Evolutionary conservation across 306 rosid genomes (phyloP).

Genomic region (Trifolium pratense): DNA sequence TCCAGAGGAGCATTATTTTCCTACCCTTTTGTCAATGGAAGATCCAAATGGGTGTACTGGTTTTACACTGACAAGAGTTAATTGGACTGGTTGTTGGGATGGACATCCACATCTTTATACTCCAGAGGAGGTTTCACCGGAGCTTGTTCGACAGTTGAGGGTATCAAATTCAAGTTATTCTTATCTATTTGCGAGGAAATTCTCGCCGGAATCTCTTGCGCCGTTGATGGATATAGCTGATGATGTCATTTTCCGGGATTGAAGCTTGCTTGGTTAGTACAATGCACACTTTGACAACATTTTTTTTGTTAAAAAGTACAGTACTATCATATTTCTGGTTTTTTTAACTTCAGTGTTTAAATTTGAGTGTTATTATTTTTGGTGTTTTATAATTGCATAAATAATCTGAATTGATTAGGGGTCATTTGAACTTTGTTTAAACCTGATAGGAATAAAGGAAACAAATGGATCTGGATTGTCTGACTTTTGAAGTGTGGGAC

Average conservation of each 20-base stretch:
- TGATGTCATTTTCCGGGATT: slow-evolving; percentile 62
- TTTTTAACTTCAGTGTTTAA: background rate
- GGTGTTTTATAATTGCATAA: background rate
- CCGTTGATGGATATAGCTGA: slow-evolving; percentile 60
- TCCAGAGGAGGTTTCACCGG: slow-evolving; percentile 55
- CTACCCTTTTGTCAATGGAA: slow-evolving; percentile 65
- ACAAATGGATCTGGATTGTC: background rate
- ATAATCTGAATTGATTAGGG: background rate
- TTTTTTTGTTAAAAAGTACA: background rate
- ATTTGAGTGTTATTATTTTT: background rate
- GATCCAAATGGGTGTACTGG: slow-evolving; percentile 61
- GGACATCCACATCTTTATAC: slow-evolving; percentile 66
- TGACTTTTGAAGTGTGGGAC: background rate
- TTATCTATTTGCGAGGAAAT: slow-evolving; percentile 65
- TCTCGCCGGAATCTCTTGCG: slow-evolving; percentile 56
- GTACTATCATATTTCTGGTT: background rate
- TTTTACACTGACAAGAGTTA: slow-evolving; percentile 68
- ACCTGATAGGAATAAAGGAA: background rate
- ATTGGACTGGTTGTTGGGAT: slow-evolving; percentile 69
- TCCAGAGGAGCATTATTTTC: slow-evolving; percentile 76
- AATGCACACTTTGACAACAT: background rate
- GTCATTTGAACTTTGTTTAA: background rate
- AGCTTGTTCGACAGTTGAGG: slow-evolving; percentile 51
- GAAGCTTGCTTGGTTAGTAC: slow-evolving; percentile 35
- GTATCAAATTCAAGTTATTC: slow-evolving; percentile 52